These are phyloP conservation scores for Saccharum hybrid DNA, from an alignment of 202 grass and related monocot species.

Conservation along the genomic window DNA sequence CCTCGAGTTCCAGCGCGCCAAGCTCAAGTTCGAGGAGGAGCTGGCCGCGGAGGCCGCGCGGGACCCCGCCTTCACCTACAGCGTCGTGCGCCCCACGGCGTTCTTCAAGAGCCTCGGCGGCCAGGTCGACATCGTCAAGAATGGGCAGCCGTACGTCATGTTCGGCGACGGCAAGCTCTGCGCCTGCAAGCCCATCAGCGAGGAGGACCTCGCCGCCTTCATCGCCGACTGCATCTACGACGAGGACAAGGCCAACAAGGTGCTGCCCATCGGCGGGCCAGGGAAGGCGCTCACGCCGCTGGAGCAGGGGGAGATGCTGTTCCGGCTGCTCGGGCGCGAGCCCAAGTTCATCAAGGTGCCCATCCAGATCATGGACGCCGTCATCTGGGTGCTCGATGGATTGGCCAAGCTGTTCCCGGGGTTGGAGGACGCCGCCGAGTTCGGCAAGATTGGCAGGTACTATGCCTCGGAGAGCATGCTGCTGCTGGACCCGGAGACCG, in stretches of 20 bases:
- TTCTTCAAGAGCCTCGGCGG: constrained; percentile 99
- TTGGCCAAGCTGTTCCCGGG: constrained; percentile 67
- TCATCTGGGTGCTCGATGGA: constrained; percentile 73
- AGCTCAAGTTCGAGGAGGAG: constrained; percentile 93
- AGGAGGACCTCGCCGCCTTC: constrained; percentile 86
- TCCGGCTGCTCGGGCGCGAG: constrained; percentile 69
- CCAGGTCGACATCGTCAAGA: constrained; percentile 87
- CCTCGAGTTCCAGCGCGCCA: constrained; percentile 96
- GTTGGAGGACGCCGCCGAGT: constrained; percentile 4
- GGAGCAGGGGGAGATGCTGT: constrained; percentile 89
- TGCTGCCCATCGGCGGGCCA: constrained; percentile 81
- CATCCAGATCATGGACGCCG: constrained; percentile 83
- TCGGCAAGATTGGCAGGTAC: too few relatives aligned
- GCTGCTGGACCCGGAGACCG: constrained; percentile 28
- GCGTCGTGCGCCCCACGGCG: constrained; percentile 87
- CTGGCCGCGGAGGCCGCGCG: constrained; percentile 62
- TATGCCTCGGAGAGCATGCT: too few relatives aligned
- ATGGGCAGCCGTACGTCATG: constrained; percentile 92
- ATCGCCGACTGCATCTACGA: constrained; percentile 79
- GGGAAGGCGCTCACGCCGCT: constrained; percentile 87
- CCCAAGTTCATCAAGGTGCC: constrained; percentile 95
- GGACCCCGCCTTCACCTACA: constrained; percentile 79
- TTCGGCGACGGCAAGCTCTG: constrained; percentile 94
- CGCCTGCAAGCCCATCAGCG: constrained; percentile 98
- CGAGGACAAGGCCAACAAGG: constrained; percentile 67